Base-by-base conservation (phyloP, 257 asterid genomes). In the Rubia yunnanensis region DNA sequence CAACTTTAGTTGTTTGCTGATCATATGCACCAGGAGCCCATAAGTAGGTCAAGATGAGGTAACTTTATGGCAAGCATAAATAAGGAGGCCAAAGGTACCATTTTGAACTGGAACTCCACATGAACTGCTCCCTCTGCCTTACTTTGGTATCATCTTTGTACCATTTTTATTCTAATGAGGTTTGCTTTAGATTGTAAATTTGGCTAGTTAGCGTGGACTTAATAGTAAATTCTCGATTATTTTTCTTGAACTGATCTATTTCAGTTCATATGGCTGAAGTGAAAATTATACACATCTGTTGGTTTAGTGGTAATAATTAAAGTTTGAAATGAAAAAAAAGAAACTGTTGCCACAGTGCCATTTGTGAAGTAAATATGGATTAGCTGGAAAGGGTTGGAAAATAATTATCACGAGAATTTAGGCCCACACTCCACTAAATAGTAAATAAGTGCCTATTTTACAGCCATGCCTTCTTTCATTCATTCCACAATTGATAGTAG, bases 61-160 rank as follows among this genome's bases (percentile, higher is more conserved):
- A 69, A 69, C 27, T 14, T 69, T 31, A 46, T 1, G n/a, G n/a
- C n/a, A n/a, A n/a, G n/a, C n/a, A n/a, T n/a, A n/a, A n/a, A 68
- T 1, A 57, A 60, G 49, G 50, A 20, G 62, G 26, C 26, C 27
- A 46, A 3, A 22, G 26, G 44, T 14, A 28, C 23, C 5, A 18
- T 9, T 48, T 46, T 6, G 28, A 20, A 60, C 66, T 59, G 20
- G 28, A 20, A 20, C 32, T 57, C 8, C 66, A 38, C 31, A 5
- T 22, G 73, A 46, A 65, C 31, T 44, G 52, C 52, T 44, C 52
- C 52, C 52, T 44, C 52, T 17, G 52, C 52, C 22, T 44, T 44
- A 15, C 52, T 44, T 44, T 44, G 52, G 52, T 44, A 70, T 61
- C 56, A 10, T 50, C n/a, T 70, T 36, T 62, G 18, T 60, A 50